Conservation (phyloP, 805 yeast species). For the Myxozyma melibiosi region DNA sequence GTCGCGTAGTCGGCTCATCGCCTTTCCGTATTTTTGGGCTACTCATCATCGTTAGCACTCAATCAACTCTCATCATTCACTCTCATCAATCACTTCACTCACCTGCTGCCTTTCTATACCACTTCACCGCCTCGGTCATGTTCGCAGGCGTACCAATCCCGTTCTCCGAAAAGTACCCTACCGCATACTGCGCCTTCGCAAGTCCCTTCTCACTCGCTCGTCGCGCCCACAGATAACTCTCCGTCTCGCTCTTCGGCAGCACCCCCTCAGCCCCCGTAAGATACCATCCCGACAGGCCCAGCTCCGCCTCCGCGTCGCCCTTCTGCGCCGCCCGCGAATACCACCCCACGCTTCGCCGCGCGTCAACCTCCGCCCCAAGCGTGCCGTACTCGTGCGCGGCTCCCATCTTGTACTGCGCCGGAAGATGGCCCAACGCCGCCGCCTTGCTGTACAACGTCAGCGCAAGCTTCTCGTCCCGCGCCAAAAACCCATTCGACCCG, state of each 20-base stretch:
- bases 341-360: constrained; percentile 70
- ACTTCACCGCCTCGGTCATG: constrained; percentile 52
- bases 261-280: constrained; percentile 68
- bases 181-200: constrained; percentile 69
- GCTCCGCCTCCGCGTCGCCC: constrained; percentile 65
- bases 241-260: constrained; percentile 60
- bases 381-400: constrained; percentile 73
- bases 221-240: constrained; percentile 77
- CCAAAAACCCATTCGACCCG: constrained; percentile 37
- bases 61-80: not conserved
- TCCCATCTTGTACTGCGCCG: constrained; percentile 72
- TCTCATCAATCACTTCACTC: not conserved
- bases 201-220: constrained; percentile 68
- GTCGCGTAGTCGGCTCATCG: constrained; percentile 23
- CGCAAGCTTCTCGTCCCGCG: constrained; percentile 45
- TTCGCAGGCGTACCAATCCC: constrained; percentile 66
- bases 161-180: constrained; percentile 68
- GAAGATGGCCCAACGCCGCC: constrained; percentile 61
- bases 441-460: constrained; percentile 59
- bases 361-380: constrained; percentile 53
- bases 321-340: constrained; percentile 66
- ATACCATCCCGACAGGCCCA: constrained; percentile 79
- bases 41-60: not conserved
- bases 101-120: constrained; percentile 64
- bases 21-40: constrained; percentile 25